These are phyloP conservation scores for Saprolegnia diclina DNA, from an alignment of 352 stramenopile species.

Conservation along the genomic window DNA sequence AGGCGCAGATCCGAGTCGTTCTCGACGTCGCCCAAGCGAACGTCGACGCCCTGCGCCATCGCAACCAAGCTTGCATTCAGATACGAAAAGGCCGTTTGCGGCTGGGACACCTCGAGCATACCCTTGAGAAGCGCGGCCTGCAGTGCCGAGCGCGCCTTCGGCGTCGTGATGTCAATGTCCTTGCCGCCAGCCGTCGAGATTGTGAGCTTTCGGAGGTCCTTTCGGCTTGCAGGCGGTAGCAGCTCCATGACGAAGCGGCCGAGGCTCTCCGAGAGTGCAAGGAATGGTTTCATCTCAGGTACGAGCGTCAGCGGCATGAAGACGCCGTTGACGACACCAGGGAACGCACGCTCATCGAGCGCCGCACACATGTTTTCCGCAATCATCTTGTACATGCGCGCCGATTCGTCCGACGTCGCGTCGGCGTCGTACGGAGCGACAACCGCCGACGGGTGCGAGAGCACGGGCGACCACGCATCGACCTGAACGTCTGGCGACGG, in stretches of 20 bases:
- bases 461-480: constrained; percentile 55
- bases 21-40: constrained; percentile 56
- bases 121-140: constrained; percentile 73
- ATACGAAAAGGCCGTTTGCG: constrained; percentile 37
- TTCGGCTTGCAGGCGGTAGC: constrained; percentile 39
- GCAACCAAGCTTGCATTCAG: constrained; percentile 65
- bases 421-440: constrained; percentile 85
- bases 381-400: constrained; percentile 67
- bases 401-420: constrained; percentile 79
- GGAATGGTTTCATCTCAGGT: constrained; percentile 78
- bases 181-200: constrained; percentile 55
- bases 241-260: constrained; percentile 68
- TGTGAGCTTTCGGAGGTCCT: constrained; percentile 58
- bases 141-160: constrained; percentile 59
- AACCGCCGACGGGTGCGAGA: constrained; percentile 85
- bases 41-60: constrained; percentile 72
- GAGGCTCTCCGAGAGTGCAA: constrained; percentile 61
- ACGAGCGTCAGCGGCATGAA: constrained; percentile 74
- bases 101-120: constrained; percentile 34
- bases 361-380: constrained; percentile 75
- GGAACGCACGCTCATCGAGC: constrained; percentile 59
- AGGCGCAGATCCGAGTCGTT: constrained; percentile 48
- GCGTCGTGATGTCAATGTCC: constrained; percentile 71
- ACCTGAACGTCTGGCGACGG: constrained; percentile 45
- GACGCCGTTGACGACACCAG: constrained; percentile 73